Evolutionary conservation across 192 early-diverging fungal genomes (phyloP), one percentile per base, ranked within the genome.

Genomic region (Podila epicladia): DNA sequence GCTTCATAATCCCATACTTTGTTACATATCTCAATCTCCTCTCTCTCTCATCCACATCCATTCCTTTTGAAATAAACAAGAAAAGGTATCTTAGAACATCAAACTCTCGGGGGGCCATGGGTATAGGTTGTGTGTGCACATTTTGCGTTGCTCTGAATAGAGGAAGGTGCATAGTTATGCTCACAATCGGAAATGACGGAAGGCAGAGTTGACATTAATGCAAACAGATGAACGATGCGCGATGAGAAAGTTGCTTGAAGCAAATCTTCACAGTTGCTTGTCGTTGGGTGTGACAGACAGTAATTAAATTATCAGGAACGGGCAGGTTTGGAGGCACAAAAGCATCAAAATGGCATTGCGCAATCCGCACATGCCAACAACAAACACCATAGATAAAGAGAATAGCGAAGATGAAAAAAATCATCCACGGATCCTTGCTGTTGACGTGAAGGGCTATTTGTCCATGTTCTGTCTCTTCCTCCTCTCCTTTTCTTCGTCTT

Each of bases 1-100:
- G 15, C 57, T 45, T 45, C 49, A 20, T n/a, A 63, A 11, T n/a
- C 11, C 26, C 38, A 41, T 50, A 29, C 22, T 58, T 26, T 55
- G 22, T 53, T 37, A 58, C 24, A 59, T 59, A 20, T 24, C 48
- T 4, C 22, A 13, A 8, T 28, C 28, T 32, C 41, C 68, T 41
- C 29, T 29, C 29, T 35, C 24, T 38, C 50, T 73, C 62, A 65
- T 51, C 31, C 72, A 53, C 58, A 65, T 59, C 53, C 70, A 9
- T 45, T n/a, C 51, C 11, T 28, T n/a, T 15, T 41, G 5, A 24
- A 49, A 69, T 73, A 73, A 41, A 73, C 31, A 50, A 31, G 45
- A 49, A 49, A 65, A 65, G 26, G 45, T 24, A 26, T 26, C 22
- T 22, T 55, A 55, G 53, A 55, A 20, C 4, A n/a, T 55, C 53